phyloP scores from a whole-genome alignment of 768 basidiomycete species.

The Lactarius indigo region DNA sequence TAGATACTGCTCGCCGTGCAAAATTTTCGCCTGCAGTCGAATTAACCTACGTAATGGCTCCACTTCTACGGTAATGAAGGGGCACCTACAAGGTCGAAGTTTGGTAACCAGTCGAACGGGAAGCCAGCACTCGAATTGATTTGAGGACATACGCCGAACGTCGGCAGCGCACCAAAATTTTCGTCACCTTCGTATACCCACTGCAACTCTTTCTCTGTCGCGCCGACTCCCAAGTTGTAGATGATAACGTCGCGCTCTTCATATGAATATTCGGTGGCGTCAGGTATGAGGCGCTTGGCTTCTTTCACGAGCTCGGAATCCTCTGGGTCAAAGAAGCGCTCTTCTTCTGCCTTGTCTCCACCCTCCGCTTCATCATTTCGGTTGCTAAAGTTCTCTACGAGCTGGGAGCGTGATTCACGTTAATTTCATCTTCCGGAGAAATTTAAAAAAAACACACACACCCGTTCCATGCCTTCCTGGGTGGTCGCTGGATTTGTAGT shows the following conservation, averaged over 20 bases:
- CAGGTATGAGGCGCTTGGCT: slow-evolving; percentile 62
- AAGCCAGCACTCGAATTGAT: slow-evolving; percentile 67
- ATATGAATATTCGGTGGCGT: slow-evolving; percentile 65
- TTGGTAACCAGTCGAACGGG: slow-evolving; percentile 84
- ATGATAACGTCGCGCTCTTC: slow-evolving; percentile 89
- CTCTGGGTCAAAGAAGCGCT: slow-evolving; percentile 67
- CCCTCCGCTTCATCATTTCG: slow-evolving; percentile 31
- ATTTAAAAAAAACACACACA: slow-evolving; percentile 34
- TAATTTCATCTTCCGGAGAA: not conserved
- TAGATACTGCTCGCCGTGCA: slow-evolving; percentile 97
- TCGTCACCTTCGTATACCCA: slow-evolving; percentile 91
- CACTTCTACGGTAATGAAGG: slow-evolving; percentile 1
- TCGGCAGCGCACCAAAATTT: slow-evolving; percentile 81
- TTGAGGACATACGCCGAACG: slow-evolving; percentile 94
- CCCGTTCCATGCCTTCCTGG: slow-evolving; percentile 74
- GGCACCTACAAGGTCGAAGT: slow-evolving; percentile 83
- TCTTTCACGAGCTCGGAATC: slow-evolving; percentile 80
- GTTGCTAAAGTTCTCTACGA: slow-evolving; percentile 58
- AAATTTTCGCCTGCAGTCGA: slow-evolving; percentile 72
- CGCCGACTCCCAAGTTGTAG: slow-evolving; percentile 94
- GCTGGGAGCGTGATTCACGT: slow-evolving; percentile 30
- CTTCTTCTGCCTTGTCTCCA: slow-evolving; percentile 17
- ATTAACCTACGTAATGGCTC: slow-evolving; percentile 3
- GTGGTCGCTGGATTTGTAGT: slow-evolving; percentile 77
- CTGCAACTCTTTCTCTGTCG: slow-evolving; percentile 86